phyloP scores from a whole-genome alignment of 1,284 basidiomycete species.

The Tylopilus sp. region DNA sequence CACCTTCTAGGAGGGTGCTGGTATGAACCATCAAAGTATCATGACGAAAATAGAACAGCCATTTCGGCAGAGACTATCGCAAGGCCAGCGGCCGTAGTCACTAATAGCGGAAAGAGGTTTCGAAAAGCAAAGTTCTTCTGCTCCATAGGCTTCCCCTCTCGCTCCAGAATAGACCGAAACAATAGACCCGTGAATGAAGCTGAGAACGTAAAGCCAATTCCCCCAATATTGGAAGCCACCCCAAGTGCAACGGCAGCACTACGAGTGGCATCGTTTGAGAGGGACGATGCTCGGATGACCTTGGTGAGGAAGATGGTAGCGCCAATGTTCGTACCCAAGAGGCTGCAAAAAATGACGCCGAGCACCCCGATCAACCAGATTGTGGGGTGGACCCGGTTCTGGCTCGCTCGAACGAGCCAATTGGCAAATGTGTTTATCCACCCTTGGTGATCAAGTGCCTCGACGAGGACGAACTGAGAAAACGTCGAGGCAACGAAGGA shows the following conservation, averaged over 20 bases:
- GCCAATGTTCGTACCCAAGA: conserved; percentile 96
- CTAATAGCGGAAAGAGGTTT: conserved; percentile 66
- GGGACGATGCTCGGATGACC: conserved; percentile 49
- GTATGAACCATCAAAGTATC: too few relatives aligned
- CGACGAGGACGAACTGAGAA: conserved; percentile 95
- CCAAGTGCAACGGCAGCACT: conserved; percentile 71
- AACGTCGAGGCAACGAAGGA: conserved; percentile 93
- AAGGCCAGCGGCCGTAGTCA: conserved; percentile 65
- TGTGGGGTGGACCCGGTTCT: conserved; percentile 57
- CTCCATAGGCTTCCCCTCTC: conserved; percentile 82
- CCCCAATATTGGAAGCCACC: conserved; percentile 91
- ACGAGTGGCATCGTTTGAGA: conserved; percentile 36
- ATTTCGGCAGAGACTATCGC: conserved; percentile 72
- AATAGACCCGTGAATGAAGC: conserved; percentile 92
- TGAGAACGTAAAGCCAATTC: conserved; percentile 91
- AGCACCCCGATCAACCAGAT: conserved; percentile 69
- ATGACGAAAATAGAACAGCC: conserved; percentile 58
- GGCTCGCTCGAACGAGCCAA: conserved; percentile 69
- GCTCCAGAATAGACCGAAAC: conserved; percentile 84
- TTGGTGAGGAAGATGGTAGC: conserved; percentile 91
- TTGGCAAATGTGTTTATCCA: conserved; percentile 90
- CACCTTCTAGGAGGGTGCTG: too few relatives aligned
- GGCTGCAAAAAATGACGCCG: conserved; percentile 86
- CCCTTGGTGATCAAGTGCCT: conserved; percentile 84
- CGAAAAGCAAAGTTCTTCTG: conserved; percentile 79